Percentiles rank a stretch among this genome's conserved stretches.
Conservation (phyloP, 2,329 filamentous ascomycete genomes). For the Microdochium paspali region DNA sequence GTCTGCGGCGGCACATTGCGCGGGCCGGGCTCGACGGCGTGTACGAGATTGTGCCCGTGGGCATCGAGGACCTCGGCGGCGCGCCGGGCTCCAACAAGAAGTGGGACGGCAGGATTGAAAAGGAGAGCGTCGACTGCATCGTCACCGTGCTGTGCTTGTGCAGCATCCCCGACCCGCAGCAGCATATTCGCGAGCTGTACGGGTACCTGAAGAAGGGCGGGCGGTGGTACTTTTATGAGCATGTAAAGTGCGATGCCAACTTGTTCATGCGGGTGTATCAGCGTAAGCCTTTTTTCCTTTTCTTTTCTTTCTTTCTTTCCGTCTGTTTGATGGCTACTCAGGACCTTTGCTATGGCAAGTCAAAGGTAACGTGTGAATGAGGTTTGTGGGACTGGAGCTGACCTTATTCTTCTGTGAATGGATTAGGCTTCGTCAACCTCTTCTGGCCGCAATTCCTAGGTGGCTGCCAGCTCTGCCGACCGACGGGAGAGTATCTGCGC, state of each 20-base stretch:
- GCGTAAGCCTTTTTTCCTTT: slow-evolving; percentile 25
- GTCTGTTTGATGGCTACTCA: too few relatives aligned
- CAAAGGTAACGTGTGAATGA: too few relatives aligned
- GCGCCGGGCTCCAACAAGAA: too few relatives aligned
- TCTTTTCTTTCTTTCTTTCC: neutral
- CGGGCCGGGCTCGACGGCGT: slow-evolving; percentile 43
- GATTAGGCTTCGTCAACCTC: slow-evolving; percentile 36
- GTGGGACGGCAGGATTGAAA: slow-evolving; percentile 36
- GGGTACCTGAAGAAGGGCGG: slow-evolving; percentile 50
- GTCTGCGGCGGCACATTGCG: slow-evolving; percentile 34
- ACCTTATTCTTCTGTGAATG: too few relatives aligned
- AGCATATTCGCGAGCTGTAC: slow-evolving; percentile 46
- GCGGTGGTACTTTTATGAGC: slow-evolving; percentile 54
- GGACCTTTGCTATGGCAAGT: too few relatives aligned
- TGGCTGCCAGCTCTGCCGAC: slow-evolving; percentile 39
- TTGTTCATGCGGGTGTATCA: slow-evolving; percentile 37
- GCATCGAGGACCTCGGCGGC: slow-evolving; percentile 46
- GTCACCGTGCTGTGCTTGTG: slow-evolving; percentile 54
- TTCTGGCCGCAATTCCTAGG: slow-evolving; percentile 43
- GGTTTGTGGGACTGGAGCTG: too few relatives aligned
- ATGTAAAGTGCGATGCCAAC: slow-evolving; percentile 34
- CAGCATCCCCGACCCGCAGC: slow-evolving; percentile 50
- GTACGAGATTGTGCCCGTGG: slow-evolving; percentile 54
- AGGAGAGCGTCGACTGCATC: slow-evolving; percentile 46
- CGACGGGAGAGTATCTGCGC: slow-evolving; percentile 35